Evolutionary conservation across 2,329 filamentous ascomycete species (phyloP).

Genomic region (Arachnomyces sp.): DNA sequence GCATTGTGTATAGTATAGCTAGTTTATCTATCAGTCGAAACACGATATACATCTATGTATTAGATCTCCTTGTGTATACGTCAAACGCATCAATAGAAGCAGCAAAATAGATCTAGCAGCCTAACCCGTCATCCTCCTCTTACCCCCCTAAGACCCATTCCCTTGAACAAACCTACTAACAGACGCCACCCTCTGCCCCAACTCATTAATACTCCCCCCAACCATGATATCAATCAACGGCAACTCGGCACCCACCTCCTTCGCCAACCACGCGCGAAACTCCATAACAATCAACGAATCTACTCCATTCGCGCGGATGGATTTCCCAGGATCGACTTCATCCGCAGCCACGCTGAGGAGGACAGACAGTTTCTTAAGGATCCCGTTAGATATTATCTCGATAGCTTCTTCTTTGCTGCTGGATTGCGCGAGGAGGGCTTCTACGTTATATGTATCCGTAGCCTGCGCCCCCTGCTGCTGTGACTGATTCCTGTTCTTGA

Average conservation of each 20-base stretch:
- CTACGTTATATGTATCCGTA: constrained; percentile 4
- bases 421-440: constrained; percentile 11
- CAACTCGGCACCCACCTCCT: constrained; percentile 19
- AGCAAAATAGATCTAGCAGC: too few relatives aligned
- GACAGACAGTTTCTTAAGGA: constrained; percentile 13
- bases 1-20: too few relatives aligned
- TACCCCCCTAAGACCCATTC: not conserved
- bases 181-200: constrained; percentile 14
- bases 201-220: constrained; percentile 10
- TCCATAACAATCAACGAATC: constrained; percentile 25
- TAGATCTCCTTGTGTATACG: too few relatives aligned
- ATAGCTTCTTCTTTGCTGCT: constrained; percentile 12
- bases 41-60: too few relatives aligned
- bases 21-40: too few relatives aligned
- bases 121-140: too few relatives aligned
- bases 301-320: constrained; percentile 18
- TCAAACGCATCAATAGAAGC: too few relatives aligned
- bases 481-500: constrained; percentile 8
- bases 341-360: constrained; percentile 18
- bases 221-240: constrained; percentile 12
- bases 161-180: constrained; percentile 14
- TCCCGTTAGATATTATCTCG: constrained; percentile 11
- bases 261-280: constrained; percentile 23
- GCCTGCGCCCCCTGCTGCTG: constrained; percentile 6
- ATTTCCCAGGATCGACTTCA: constrained; percentile 17